Base-by-base conservation (phyloP, 192 early-diverging fungal genomes). In the Borealophlyctis nickersoniae region DNA sequence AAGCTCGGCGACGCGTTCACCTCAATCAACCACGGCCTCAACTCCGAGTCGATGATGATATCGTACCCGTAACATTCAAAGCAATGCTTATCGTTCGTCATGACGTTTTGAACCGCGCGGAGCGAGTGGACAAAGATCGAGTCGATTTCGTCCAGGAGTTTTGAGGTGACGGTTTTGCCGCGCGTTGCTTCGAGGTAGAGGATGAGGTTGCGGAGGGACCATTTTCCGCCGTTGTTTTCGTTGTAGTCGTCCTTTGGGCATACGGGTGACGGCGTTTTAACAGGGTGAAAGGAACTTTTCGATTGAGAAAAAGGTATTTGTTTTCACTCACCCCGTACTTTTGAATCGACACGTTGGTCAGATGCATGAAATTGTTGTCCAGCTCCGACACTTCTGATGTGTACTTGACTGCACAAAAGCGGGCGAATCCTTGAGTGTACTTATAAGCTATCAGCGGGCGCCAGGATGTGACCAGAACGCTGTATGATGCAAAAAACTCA, bases 31-130 rank as follows among this genome's bases (percentile, higher is more conserved):
- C 82, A 84, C 39, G 82, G 82, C 31, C 80, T 64, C 45, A 84
- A 61, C 45, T 77, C 60, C 11, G 64, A 59, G 51, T 84, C 82
- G 29, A 84, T 67, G 36, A 84, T 73, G 13, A 84, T 78, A 64
- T 84, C 82, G 54, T 84, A 84, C 5, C 82, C 82, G 56, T 84
- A 84, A 51, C 82, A 73, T 54, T 84, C 82, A 52, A 84, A 84
- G 58, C 82, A 84, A 58, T 80, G 75, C 54, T 69, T 71, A 36
- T 77, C 78, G 57, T 74, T 81, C 2, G 73, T 70, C 69, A 83
- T 76, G 22, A 80, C 23, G 33, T 70, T 53, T 55, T 83, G 81
- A 2, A 83, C 80, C 3, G 79, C 77, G 4, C 74, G 68, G 2
- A 83, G 69, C 0, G 77, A 80, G 56, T 83, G 77, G 13, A 82